Evolutionary conservation across 2,329 filamentous ascomycete species (phyloP).

Genomic region (Atkinsonella hypoxylon): DNA sequence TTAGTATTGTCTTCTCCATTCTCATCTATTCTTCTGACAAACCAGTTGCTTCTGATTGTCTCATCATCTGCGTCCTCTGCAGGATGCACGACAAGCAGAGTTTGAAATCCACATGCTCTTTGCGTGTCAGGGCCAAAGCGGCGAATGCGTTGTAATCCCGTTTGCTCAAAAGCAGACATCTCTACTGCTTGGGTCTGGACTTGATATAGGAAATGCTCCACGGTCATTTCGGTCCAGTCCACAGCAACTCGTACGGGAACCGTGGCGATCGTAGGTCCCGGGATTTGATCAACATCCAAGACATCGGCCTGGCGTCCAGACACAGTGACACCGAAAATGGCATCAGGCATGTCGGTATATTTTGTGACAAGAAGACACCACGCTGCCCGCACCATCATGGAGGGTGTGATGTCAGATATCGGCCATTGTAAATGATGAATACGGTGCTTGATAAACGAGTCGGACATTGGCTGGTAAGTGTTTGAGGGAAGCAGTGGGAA

Average conservation of each 20-base stretch:
- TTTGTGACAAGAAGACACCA: conserved; percentile 21
- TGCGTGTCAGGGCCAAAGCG: conserved; percentile 3
- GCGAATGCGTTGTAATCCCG: conserved; percentile 9
- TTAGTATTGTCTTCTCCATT: conserved; percentile 3
- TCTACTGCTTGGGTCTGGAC: conserved; percentile 9
- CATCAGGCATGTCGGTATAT: conserved; percentile 22
- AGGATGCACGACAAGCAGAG: conserved; percentile 10
- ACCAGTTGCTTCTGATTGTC: not conserved
- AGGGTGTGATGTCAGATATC: conserved; percentile 6
- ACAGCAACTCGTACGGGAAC: conserved; percentile 14
- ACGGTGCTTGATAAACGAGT: conserved; percentile 1
- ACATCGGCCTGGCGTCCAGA: conserved; percentile 15
- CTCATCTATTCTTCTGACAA: not conserved
- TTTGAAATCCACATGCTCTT: conserved; percentile 8
- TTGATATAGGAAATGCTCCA: conserved; percentile 28
- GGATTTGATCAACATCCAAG: conserved; percentile 12
- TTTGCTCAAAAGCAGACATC: conserved; percentile 10
- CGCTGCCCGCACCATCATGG: conserved; percentile 12
- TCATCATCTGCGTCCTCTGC: not conserved
- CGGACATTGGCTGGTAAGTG: conserved; percentile 2
- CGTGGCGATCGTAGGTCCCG: conserved; percentile 17
- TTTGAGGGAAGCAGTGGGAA: conserved; percentile 5
- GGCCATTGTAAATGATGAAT: conserved; percentile 3
- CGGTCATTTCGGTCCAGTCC: conserved; percentile 16
- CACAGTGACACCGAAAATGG: conserved; percentile 14